Evolutionary conservation across 2,329 filamentous ascomycete genomes (phyloP), one percentile per base, ranked within the genome.

Genomic region (Aureobasidium zeae): DNA sequence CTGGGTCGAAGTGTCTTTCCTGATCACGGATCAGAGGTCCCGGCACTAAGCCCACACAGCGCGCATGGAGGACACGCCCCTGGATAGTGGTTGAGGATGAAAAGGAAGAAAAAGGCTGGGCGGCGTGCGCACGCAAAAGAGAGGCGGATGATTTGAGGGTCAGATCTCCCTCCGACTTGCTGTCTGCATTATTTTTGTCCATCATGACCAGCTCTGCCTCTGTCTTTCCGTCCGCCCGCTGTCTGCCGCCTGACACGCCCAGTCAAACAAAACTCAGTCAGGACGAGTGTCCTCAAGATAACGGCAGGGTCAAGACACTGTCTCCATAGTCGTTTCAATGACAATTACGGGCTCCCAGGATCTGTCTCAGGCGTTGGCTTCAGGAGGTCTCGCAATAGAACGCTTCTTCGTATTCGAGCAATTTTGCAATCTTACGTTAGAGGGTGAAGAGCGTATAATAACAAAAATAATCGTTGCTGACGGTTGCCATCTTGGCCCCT

Each of bases 401-500:
- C 29, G 15, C n/a, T n/a, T n/a, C n/a, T 17, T 43, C 39, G 39
- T 43, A 43, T 34, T 26, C 16, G 38, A 22, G 36, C 39, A 33
- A 43, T 43, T 22, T 41, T 32, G 34, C n/a, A 28, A 10, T 15
- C n/a, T 16, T 43, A 30, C 33, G 21, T 34, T 30, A 43, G 34
- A 31, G 25, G 21, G 31, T 21, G 8, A 16, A 20, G n/a, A 17
- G n/a, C n/a, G n/a, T n/a, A n/a, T n/a, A n/a, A n/a, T n/a, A n/a
- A n/a, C n/a, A n/a, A n/a, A n/a, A n/a, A n/a, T n/a, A n/a, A n/a
- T 26, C 31, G 39, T 29, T 32, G 37, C 20, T 41, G 28, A 19
- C 37, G 37, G n/a, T 41, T 41, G 37, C 26, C 21, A 16, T 41
- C 39, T n/a, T 43, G 39, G 39, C 38, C 29, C 38, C 38, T 42